Conservation (phyloP, 1,284 basidiomycete species). For the Ustilago shanxiensis region DNA sequence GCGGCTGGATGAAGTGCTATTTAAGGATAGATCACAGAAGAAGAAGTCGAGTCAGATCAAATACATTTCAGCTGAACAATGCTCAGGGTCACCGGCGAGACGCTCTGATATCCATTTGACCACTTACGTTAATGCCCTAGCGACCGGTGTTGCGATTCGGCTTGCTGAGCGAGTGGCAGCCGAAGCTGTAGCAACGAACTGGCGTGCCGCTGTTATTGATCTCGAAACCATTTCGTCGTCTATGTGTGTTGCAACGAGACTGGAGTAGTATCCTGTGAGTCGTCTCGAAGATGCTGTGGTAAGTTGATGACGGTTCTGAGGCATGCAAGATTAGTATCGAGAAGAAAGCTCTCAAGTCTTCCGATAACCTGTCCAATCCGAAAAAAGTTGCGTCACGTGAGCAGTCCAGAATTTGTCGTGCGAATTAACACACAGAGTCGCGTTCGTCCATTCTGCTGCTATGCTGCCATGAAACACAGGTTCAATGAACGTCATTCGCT, state of each 20-base stretch:
- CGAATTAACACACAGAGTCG: slow-evolving; percentile 9
- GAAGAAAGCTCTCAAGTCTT: slow-evolving; percentile 26
- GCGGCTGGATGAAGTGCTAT: slow-evolving; percentile 28
- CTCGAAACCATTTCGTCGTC: slow-evolving; percentile 22
- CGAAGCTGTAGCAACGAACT: slow-evolving; percentile 14
- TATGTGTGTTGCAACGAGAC: background rate
- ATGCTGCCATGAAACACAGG: background rate
- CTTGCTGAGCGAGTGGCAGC: slow-evolving; percentile 18
- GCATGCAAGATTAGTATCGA: slow-evolving; percentile 6
- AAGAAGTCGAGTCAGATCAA: background rate
- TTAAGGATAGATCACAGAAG: background rate
- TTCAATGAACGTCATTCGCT: background rate
- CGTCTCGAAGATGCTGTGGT: background rate
- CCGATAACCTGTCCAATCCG: slow-evolving; percentile 7
- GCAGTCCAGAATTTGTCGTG: slow-evolving; percentile 19
- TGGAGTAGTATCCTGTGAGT: background rate
- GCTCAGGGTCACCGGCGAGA: background rate
- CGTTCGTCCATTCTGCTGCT: background rate
- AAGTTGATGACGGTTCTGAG: background rate
- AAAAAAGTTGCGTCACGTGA: slow-evolving; percentile 45
- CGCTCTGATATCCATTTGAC: background rate
- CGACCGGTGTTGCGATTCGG: slow-evolving; percentile 14
- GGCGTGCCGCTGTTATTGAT: slow-evolving; percentile 22
- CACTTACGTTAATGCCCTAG: slow-evolving; percentile 31
- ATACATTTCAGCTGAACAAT: background rate